Base-by-base conservation (phyloP, 352 stramenopile species). In the Phytophthora citricola region DNA sequence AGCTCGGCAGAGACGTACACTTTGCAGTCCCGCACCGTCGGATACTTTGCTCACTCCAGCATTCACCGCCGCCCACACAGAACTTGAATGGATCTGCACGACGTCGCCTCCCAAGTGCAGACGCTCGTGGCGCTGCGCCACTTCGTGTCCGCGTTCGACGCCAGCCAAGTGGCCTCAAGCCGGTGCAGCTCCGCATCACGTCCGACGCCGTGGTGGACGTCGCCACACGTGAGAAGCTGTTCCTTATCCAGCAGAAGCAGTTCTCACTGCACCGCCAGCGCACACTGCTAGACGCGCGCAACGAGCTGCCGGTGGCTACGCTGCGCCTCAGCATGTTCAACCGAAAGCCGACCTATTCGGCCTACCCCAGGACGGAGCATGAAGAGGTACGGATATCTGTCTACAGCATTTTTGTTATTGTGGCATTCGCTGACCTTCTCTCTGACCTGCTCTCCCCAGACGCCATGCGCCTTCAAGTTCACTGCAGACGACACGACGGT, bases 81-180 rank as follows among this genome's bases (percentile, higher is more conserved):
- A 15, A 4, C 10, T 34, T 11, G 6, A 22, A 77, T 78, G 69
- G 69, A 77, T 29, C 45, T 80, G 52, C 57, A 73, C 15, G 59
- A 69, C 1, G 73, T 69, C 38, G 73, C 61, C 22, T 58, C 69
- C n/a, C 56, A 73, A 56, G 60, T 80, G 24, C 66, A 74, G 60
- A 75, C 64, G 26, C 69, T 80, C n/a, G 69, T 46, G 24, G 73
- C 73, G 43, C 60, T 80, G 59, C 65, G 63, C 17, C 69, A 75
- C 64, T 80, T 80, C 39, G 73, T 76, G 26, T 51, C 73, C 15
- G 73, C 73, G 12, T 80, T 80, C 41, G 69, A 80, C 52, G 43
- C 65, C n/a, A 46, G 34, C 11, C 58, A 73, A 26, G 71, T 76
- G 48, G 67, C 52, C 12, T 55, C n/a, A 70, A 73, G 61, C 57